A percentile compares a stretch with the other conserved stretches of the same genome.
These are phyloP conservation scores for Pseudogymnoascus sp. DNA, from an alignment of 2,329 filamentous ascomycete species.

Conservation along the genomic window DNA sequence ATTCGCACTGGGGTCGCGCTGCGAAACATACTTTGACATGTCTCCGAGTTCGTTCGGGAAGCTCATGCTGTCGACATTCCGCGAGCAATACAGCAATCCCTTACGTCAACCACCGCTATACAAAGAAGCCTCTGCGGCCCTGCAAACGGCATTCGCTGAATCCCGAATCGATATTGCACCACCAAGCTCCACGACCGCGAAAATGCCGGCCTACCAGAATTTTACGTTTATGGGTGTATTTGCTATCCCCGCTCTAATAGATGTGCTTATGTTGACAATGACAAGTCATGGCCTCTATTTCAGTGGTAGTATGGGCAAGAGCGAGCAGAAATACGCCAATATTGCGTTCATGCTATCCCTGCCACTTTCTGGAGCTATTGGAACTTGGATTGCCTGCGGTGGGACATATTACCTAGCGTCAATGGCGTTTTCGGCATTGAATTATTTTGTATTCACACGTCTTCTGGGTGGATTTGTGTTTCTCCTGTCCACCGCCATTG, in stretches of 20 bases:
- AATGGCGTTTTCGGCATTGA: conserved; percentile 42
- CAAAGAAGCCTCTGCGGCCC: conserved; percentile 44
- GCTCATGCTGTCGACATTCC: conserved; percentile 35
- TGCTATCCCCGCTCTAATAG: conserved; percentile 53
- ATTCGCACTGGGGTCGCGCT: conserved; percentile 56
- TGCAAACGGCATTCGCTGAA: conserved; percentile 46
- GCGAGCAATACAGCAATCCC: conserved; percentile 33
- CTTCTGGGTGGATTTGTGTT: conserved; percentile 42
- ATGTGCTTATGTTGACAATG: conserved; percentile 52
- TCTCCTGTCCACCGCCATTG: conserved; percentile 13
- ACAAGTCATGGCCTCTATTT: conserved; percentile 55
- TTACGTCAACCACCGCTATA: conserved; percentile 40
- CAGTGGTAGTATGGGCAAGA: conserved; percentile 45
- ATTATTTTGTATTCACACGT: conserved; percentile 34
- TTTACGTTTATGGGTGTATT: conserved; percentile 54
- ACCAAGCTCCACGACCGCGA: conserved; percentile 30
- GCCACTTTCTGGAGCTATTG: conserved; percentile 51
- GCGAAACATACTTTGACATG: conserved; percentile 55
- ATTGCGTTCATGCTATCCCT: conserved; percentile 51
- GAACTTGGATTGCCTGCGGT: conserved; percentile 57
- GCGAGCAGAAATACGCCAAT: conserved; percentile 45
- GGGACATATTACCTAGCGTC: conserved; percentile 55
- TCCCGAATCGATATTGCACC: conserved; percentile 45
- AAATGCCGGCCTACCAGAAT: conserved; percentile 40
- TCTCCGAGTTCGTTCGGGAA: conserved; percentile 41